Evolutionary conservation across 1,139 yeast genomes (phyloP).

Genomic region (Blastobotrys aristatus): DNA sequence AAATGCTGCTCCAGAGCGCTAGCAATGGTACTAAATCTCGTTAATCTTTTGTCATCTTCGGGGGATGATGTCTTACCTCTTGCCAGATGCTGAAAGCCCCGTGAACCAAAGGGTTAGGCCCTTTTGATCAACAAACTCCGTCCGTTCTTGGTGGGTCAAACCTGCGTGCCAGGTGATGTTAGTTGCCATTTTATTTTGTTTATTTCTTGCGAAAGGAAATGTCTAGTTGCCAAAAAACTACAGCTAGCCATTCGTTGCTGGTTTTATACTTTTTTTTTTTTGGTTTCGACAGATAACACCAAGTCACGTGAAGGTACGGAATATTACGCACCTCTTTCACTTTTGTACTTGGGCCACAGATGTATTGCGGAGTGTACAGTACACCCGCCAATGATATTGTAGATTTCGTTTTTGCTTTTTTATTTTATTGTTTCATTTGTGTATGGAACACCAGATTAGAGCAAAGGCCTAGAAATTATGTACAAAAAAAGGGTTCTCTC

Average conservation of each 20-base stretch:
- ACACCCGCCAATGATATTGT: too few relatives aligned
- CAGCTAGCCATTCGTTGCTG: too few relatives aligned
- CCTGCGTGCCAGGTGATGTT: conserved; percentile 96
- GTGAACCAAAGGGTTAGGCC: conserved; percentile 95
- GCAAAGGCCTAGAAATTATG: too few relatives aligned
- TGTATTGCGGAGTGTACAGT: too few relatives aligned
- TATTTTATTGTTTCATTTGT: too few relatives aligned
- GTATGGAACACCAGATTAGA: too few relatives aligned
- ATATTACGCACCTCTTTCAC: neutral
- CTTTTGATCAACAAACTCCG: conserved; percentile 63
- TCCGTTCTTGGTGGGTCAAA: conserved; percentile 76
- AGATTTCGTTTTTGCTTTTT: too few relatives aligned
- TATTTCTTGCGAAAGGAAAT: neutral
- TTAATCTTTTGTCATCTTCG: neutral
- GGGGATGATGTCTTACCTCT: conserved; percentile 36
- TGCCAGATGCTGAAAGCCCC: conserved; percentile 92
- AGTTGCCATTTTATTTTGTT: conserved; percentile 64
- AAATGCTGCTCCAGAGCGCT: conserved; percentile 86
- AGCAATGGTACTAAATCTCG: conserved; percentile 67
- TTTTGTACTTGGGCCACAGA: neutral
- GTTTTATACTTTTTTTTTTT: too few relatives aligned
- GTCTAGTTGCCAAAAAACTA: neutral
- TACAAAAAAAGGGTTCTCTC: too few relatives aligned
- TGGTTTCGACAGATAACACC: neutral
- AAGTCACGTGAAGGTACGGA: conserved; percentile 2